Conservation (phyloP, 495 filamentous ascomycete genomes). For the Chaetomium tenue region DNA sequence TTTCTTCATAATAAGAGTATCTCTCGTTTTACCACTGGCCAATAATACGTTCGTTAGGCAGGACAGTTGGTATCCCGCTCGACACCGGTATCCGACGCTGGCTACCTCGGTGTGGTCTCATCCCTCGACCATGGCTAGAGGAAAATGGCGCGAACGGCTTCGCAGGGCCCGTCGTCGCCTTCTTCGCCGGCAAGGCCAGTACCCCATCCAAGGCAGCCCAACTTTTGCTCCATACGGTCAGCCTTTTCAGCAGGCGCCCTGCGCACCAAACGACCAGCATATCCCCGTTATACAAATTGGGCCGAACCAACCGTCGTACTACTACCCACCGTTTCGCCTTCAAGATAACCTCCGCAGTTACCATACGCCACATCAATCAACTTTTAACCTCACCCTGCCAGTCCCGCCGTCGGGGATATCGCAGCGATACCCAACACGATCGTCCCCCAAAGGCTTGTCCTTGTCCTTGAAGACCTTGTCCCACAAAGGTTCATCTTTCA, state of each 20-base stretch:
- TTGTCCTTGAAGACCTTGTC: background rate
- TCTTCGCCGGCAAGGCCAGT: background rate
- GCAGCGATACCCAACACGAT: background rate
- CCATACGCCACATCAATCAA: background rate
- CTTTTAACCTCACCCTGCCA: background rate
- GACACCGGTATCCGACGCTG: too few relatives aligned
- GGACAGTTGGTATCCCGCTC: background rate
- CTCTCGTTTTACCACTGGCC: background rate
- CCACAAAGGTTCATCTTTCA: background rate
- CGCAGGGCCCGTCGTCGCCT: background rate
- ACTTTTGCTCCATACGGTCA: background rate
- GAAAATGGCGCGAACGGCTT: slow-evolving; percentile 8
- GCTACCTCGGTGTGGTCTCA: background rate
- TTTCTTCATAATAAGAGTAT: background rate
- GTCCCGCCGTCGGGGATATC: background rate
- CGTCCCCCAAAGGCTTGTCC: background rate
- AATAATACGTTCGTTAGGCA: background rate
- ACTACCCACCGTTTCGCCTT: background rate
- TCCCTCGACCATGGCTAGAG: background rate
- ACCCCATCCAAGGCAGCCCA: background rate
- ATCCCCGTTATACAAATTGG: background rate
- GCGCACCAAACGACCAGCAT: background rate
- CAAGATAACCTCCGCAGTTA: background rate
- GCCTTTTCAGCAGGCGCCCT: background rate
- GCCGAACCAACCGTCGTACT: background rate